Evolutionary conservation across 2,329 filamentous ascomycete genomes (phyloP).

Genomic region (Verticillium nonalfalfae): DNA sequence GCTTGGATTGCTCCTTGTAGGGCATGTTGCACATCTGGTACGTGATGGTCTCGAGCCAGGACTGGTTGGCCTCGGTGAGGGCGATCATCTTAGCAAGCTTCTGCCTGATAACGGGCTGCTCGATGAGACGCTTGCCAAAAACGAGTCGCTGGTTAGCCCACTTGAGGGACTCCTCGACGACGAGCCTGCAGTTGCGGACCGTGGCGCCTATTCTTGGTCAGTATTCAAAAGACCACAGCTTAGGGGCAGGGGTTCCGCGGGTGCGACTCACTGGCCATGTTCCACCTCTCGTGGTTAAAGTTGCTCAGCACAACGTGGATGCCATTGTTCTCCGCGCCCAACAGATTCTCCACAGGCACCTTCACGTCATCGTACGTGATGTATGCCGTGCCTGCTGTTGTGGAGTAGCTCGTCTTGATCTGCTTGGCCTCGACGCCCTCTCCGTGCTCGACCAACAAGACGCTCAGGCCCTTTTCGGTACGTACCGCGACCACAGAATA

Average conservation of each 20-base stretch:
- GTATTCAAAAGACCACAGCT: background rate
- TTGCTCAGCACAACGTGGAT: conserved; percentile 80
- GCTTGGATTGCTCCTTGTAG: conserved; percentile 67
- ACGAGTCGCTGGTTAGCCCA: conserved; percentile 85
- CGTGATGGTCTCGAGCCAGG: conserved; percentile 78
- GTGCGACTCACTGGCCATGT: conserved; percentile 54
- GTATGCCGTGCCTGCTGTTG: conserved; percentile 70
- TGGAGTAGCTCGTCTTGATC: conserved; percentile 78
- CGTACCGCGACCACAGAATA: conserved; percentile 79
- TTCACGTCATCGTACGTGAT: conserved; percentile 84
- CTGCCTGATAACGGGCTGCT: conserved; percentile 75
- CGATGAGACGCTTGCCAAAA: conserved; percentile 74
- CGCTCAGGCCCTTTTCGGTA: conserved; percentile 72
- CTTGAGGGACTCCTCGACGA: conserved; percentile 80
- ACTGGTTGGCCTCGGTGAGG: conserved; percentile 72
- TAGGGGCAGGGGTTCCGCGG: conserved; percentile 8
- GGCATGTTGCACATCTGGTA: conserved; percentile 86
- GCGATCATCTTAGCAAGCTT: conserved; percentile 88
- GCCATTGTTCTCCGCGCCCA: conserved; percentile 80
- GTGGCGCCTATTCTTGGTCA: conserved; percentile 35
- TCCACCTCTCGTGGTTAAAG: conserved; percentile 84
- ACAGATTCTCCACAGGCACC: conserved; percentile 70
- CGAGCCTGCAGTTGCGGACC: conserved; percentile 57
- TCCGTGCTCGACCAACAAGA: conserved; percentile 67
- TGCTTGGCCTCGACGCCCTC: conserved; percentile 70